Evolutionary conservation across 345 rosid species (phyloP).

Genomic region (Populus ilicifolia): DNA sequence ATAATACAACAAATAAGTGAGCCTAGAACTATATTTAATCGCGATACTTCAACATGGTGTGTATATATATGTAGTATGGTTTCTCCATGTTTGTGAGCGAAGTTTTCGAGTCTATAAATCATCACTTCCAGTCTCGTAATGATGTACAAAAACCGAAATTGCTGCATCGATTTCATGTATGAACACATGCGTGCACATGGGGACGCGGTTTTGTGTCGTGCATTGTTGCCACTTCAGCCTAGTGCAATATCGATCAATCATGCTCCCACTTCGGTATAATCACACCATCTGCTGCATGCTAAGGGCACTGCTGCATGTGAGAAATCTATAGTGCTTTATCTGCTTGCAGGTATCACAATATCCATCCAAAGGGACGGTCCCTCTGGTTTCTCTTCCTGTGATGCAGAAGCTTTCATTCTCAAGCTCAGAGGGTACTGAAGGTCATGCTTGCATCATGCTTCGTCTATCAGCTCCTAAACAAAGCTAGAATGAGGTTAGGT

Average conservation of each 20-base stretch:
- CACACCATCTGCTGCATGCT: background rate
- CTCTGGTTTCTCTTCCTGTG: background rate
- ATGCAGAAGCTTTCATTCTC: background rate
- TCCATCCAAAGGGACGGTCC: background rate
- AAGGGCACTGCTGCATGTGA: background rate
- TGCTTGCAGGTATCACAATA: background rate
- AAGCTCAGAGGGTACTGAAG: background rate
- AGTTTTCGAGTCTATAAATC: no score
- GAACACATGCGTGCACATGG: no score
- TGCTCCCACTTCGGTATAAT: background rate
- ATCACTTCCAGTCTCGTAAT: no score
- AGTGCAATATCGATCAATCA: background rate
- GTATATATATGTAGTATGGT: no score
- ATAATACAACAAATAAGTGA: no score
- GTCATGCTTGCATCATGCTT: background rate
- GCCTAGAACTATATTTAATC: no score
- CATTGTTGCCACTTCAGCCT: no score
- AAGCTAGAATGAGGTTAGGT: background rate
- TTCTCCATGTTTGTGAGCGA: no score
- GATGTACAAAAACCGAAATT: no score
- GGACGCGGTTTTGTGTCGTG: no score
- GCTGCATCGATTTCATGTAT: no score
- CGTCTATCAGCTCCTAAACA: background rate
- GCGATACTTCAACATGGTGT: no score
- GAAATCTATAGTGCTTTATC: background rate